Evolutionary conservation across 2,329 filamentous ascomycete species (phyloP).

Genomic region (Xylariomycetidae sp.): DNA sequence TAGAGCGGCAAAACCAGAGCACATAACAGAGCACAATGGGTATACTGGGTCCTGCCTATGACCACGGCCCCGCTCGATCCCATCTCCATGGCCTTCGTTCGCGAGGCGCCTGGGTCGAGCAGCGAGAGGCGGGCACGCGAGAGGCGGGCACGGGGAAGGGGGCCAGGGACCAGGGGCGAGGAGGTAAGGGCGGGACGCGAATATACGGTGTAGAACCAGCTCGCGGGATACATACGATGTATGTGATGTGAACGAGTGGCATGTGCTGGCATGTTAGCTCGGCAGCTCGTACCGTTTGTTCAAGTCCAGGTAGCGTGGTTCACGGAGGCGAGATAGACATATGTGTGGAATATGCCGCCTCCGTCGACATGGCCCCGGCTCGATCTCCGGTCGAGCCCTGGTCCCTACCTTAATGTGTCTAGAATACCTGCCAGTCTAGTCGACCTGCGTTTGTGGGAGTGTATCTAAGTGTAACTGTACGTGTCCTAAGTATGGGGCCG

Average conservation of each 20-base stretch:
- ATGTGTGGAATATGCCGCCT: not conserved
- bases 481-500: not conserved
- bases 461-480: not conserved
- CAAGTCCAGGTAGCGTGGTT: not conserved
- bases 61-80: too few species aligned
- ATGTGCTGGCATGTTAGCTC: not conserved
- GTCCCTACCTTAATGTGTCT: not conserved
- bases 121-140: not conserved
- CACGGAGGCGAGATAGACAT: not conserved
- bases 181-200: slow-evolving; percentile 1
- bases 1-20: too few species aligned
- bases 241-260: not conserved
- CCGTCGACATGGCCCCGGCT: not conserved
- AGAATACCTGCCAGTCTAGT: not conserved
- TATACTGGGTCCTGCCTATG: too few species aligned
- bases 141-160: not conserved
- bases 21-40: slow-evolving; percentile 3
- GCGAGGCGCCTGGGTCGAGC: too few species aligned
- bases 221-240: not conserved
- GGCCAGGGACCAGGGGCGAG: slow-evolving; percentile 1
- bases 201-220: not conserved
- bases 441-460: not conserved
- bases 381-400: not conserved
- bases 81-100: too few species aligned
- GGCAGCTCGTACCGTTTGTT: not conserved